Evolutionary conservation across 2,329 filamentous ascomycete genomes (phyloP).

Genomic region (Pseudogymnoascus sp.): DNA sequence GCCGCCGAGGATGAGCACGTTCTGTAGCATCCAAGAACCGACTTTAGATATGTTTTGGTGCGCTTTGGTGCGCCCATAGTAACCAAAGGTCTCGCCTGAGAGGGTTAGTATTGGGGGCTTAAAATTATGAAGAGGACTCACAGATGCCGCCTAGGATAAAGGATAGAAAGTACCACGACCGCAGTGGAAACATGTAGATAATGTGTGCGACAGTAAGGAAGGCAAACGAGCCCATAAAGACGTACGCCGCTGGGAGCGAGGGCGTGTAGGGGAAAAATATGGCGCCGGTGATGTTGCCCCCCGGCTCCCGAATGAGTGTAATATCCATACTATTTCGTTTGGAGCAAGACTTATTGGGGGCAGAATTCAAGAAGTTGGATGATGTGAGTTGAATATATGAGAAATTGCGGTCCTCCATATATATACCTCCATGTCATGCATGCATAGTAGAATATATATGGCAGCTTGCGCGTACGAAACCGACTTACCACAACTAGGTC

Average conservation of each 20-base stretch:
- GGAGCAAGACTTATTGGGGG: background rate
- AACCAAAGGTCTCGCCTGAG: background rate
- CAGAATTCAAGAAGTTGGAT: background rate
- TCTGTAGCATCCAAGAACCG: constrained; percentile 33
- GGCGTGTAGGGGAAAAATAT: constrained; percentile 13
- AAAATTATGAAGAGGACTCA: background rate
- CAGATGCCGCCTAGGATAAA: background rate
- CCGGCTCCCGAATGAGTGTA: background rate
- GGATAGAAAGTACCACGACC: constrained; percentile 3
- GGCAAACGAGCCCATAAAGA: constrained; percentile 15
- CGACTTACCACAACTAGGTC: background rate
- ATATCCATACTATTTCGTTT: background rate
- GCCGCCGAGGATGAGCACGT: constrained; percentile 33
- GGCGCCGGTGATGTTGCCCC: background rate
- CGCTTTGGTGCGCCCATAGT: background rate
- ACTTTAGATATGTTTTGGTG: background rate
- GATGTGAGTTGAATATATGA: background rate
- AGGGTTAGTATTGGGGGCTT: background rate
- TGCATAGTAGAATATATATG: background rate
- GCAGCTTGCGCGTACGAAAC: background rate
- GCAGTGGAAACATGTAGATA: constrained; percentile 14
- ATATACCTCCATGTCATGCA: background rate
- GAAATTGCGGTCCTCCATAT: background rate
- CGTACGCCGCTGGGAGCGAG: constrained; percentile 14
- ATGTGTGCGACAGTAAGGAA: constrained; percentile 13